Evolutionary conservation across 140 eudicot genomes (phyloP), one percentile per base, ranked within the genome.

Genomic region (Cichorium intybus): DNA sequence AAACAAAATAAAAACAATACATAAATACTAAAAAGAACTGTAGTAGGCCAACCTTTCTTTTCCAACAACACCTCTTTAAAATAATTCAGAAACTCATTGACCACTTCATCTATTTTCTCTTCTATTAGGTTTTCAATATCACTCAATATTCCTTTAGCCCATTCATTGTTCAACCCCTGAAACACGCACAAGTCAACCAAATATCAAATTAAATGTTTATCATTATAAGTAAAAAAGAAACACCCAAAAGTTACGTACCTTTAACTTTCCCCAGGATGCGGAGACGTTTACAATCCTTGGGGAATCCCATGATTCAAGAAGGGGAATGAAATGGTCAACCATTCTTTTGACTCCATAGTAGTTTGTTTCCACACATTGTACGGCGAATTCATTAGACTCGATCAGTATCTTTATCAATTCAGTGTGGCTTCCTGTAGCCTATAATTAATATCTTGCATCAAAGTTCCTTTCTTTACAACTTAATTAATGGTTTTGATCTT

Each of bases 281-380:
- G 89, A 73, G 58, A 85, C 74, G 10, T 79, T 79, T n/a, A 80
- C 75, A 22, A 82, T 85, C 52, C 75, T 76, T 18, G 81, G 85
- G 8, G 78, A 81, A 53, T 68, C 71, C 7, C 87, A 78, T 22
- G 26, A 55, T 39, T 73, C 71, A 4, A 85, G 73, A 28, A 84
- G 71, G 12, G 91, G 87, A 68, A 81, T 45, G 59, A 81, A 73
- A 20, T 79, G 73, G n/a, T n/a, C n/a, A n/a, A n/a, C n/a, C n/a
- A n/a, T n/a, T n/a, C n/a, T n/a, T n/a, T n/a, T n/a, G n/a, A 62
- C 82, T 0, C 85, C 87, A 65, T 71, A 72, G 64, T 77, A 81
- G 59, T 81, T 78, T 47, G 81, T 81, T 66, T 75, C 34, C 22
- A 79, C 7, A 65, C 85, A 76, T 69, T 75, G 75, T 68, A 69